Evolutionary conservation across 2,329 filamentous ascomycete genomes (phyloP).

Genomic region (Arthrobotrys sphaeroides): DNA sequence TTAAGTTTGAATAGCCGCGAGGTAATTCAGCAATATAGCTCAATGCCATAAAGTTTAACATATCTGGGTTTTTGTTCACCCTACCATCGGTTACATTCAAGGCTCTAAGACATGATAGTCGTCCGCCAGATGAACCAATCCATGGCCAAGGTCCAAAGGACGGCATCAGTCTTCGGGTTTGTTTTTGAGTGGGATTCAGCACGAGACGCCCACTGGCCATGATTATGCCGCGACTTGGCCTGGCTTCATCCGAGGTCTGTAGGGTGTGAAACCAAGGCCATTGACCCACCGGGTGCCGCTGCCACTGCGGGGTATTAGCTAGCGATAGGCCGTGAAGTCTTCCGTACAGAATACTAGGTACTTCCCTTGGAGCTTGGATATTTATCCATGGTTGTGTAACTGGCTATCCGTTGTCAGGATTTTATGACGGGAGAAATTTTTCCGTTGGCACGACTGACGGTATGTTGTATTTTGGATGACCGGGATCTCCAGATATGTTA

Average conservation of each 20-base stretch:
- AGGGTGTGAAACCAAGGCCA: too few relatives aligned
- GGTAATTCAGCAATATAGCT: not conserved
- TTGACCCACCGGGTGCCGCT: not conserved
- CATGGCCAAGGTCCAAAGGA: not conserved
- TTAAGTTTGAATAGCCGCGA: not conserved
- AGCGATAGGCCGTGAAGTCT: not conserved
- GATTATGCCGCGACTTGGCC: not conserved
- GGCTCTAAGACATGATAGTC: not conserved
- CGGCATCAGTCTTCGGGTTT: not conserved
- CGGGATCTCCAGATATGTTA: slow-evolving; percentile 9
- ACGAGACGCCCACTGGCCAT: too few relatives aligned
- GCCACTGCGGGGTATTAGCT: slow-evolving; percentile 4
- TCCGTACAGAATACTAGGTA: not conserved
- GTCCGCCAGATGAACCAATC: not conserved
- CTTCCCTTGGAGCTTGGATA: not conserved
- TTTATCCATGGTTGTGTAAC: slow-evolving; percentile 2
- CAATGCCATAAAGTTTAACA: not conserved
- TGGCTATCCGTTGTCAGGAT: not conserved
- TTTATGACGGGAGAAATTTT: slow-evolving; percentile 9
- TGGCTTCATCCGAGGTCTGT: not conserved
- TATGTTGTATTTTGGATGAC: slow-evolving; percentile 3
- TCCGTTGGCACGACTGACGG: not conserved
- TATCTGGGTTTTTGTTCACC: too few relatives aligned
- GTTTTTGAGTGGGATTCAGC: not conserved
- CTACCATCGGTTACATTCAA: not conserved